A percentile compares a stretch with the other conserved stretches of the same genome.
Conservation (phyloP, 192 early-diverging fungal genomes). For the Entomortierella chlamydospora region DNA sequence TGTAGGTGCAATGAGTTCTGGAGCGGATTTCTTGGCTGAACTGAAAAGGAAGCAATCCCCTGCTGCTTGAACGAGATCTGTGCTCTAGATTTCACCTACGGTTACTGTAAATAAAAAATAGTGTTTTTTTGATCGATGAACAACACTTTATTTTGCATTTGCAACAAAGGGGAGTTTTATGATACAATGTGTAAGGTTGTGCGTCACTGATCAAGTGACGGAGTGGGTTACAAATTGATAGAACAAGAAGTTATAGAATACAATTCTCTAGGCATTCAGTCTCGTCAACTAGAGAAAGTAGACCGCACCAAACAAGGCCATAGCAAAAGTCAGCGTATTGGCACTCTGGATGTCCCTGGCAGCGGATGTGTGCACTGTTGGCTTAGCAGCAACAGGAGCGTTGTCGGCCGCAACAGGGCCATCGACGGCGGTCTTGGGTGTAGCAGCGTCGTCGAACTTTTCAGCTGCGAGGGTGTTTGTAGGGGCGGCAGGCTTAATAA, state of each 20-base stretch:
- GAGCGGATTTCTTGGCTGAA: slow-evolving; percentile 42
- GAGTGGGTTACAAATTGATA: no score
- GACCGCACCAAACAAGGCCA: slow-evolving; percentile 47
- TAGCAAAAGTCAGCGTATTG: slow-evolving; percentile 37
- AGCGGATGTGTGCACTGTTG: not conserved
- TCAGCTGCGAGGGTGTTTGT: slow-evolving; percentile 31
- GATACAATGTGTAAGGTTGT: no score
- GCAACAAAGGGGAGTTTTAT: no score
- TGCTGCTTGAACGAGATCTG: not conserved
- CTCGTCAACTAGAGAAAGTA: slow-evolving; percentile 38
- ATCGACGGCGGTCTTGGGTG: no score
- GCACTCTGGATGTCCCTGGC: slow-evolving; percentile 11
- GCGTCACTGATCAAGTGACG: no score
- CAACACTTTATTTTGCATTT: no score
- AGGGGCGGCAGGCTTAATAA: slow-evolving; percentile 23
- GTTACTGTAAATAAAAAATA: not conserved
- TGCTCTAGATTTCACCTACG: not conserved
- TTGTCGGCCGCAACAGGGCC: not conserved
- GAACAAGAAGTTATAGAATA: no score
- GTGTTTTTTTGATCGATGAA: no score
- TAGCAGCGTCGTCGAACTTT: no score
- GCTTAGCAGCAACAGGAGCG: not conserved
- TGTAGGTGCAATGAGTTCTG: slow-evolving; percentile 29
- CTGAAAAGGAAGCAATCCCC: slow-evolving; percentile 30
- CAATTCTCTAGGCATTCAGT: no score